Conservation (phyloP, 2,329 filamentous ascomycete genomes). For the Arthroderma uncinatum region DNA sequence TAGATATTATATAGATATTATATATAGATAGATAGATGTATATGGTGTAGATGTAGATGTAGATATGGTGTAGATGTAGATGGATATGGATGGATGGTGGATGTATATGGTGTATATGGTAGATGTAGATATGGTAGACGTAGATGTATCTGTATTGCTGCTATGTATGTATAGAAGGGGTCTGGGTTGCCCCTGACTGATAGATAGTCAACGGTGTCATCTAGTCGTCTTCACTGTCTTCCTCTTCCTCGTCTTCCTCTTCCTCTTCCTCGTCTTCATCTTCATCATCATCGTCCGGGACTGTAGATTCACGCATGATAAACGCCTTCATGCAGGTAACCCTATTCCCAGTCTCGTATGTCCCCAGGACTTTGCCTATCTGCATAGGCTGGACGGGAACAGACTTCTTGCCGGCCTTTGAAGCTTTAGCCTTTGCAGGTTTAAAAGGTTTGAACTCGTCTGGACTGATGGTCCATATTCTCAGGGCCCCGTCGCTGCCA, state of each 20-base stretch:
- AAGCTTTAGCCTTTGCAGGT: slow-evolving; percentile 13
- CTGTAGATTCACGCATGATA: slow-evolving; percentile 57
- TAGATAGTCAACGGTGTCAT: background rate
- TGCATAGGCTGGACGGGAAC: slow-evolving; percentile 17
- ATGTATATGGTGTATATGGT: too few species aligned
- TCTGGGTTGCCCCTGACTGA: too few species aligned
- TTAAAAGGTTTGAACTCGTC: slow-evolving; percentile 20
- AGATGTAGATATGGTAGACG: too few species aligned
- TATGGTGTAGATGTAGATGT: too few species aligned
- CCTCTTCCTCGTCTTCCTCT: slow-evolving; percentile 1
- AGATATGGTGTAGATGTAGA: too few species aligned
- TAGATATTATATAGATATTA: too few species aligned
- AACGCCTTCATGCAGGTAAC: slow-evolving; percentile 85
- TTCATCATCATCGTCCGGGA: slow-evolving; percentile 23
- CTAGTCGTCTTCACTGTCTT: background rate
- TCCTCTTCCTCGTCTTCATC: slow-evolving; percentile 17
- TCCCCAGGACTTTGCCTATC: slow-evolving; percentile 58
- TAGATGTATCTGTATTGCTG: too few species aligned
- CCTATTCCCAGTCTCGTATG: slow-evolving; percentile 73
- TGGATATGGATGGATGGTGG: too few species aligned
- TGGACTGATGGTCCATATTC: slow-evolving; percentile 55
- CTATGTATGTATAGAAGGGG: too few species aligned
- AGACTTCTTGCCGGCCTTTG: slow-evolving; percentile 14
- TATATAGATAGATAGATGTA: too few species aligned
- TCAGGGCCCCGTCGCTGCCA: slow-evolving; percentile 76